Evolutionary conservation across 2,329 filamentous ascomycete species (phyloP), one percentile per base, ranked within the genome.

Genomic region (Neodidymelliopsis sp.): DNA sequence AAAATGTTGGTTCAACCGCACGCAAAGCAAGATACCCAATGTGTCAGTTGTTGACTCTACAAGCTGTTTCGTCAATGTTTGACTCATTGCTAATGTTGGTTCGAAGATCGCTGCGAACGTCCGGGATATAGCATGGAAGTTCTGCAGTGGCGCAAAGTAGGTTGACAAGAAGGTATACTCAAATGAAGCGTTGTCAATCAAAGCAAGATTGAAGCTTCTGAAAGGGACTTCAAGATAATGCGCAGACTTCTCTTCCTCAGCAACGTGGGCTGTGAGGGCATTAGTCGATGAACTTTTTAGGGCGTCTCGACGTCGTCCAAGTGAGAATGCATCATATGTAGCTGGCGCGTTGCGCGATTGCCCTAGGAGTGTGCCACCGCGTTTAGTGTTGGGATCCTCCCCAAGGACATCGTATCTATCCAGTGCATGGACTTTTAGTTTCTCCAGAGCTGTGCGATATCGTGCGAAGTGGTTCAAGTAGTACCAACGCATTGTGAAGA

Each of bases 401-500:
- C 89, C 91, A 4, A 99, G 78, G 0, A 91, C 82, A 66, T 97
- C 91, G 57, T 87, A 86, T 67, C 88, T 91, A 66, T 97, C 93
- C 49, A 96, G 80, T 4, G 81, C 73, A 66, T 97, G 91, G 2
- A 97, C 73, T 65, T 89, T 93, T 52, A 99, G 81, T 71, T 91
- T 95, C 45, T 88, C 87, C 5, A 99, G 79, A 0, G 94, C 87
- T 61, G 87, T 86, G 56, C 89, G 85, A 71, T 99, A 99, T 24
- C 93, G 86, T 3, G 84, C 86, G 68, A 99, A 99, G 70, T 97
- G 90, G 58, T 89, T 94, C 42, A 88, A 76, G 69, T 97, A 97
- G 68, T 99, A 99, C 94, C 94, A 99, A 42, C 91, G 85, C 91
- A 99, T 99, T 0, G 95, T 99, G 71, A 97, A 96, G 77, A 95